A percentile compares a stretch with the other conserved stretches of the same genome.
Conservation (phyloP, 345 rosid genomes). For the Linum trigynum region DNA sequence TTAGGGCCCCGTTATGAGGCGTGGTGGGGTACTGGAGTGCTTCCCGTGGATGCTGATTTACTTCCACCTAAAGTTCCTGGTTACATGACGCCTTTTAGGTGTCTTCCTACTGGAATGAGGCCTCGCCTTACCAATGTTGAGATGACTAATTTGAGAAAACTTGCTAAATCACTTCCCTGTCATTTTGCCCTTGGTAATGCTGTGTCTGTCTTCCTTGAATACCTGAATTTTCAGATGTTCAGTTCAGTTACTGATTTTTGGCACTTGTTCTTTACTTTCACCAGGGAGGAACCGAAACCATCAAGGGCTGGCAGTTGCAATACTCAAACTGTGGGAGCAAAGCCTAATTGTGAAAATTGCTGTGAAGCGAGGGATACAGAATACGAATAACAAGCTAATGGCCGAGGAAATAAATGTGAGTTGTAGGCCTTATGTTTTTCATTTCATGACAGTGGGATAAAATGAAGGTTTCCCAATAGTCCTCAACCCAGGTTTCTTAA, state of each 20-base stretch:
- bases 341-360: constrained; percentile 80
- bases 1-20: constrained; percentile 89
- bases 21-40: constrained; percentile 99
- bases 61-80: constrained; percentile 74
- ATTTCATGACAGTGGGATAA: no score
- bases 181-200: constrained; percentile 93
- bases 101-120: constrained; percentile 95
- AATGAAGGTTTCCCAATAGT: no score
- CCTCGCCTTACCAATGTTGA: constrained; percentile 88
- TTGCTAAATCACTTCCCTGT: constrained; percentile 83
- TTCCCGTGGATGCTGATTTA: constrained; percentile 91
- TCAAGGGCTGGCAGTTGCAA: constrained; percentile 89
- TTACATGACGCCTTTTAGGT: constrained; percentile 90
- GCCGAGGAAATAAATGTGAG: constrained; percentile 89
- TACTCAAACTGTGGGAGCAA: constrained; percentile 88
- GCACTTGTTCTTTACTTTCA: constrained; percentile 22
- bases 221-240: constrained; percentile 12
- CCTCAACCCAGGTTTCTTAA: no score
- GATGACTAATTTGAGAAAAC: constrained; percentile 84
- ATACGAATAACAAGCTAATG: constrained; percentile 95
- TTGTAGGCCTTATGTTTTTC: constrained; percentile 13
- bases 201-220: constrained; percentile 16
- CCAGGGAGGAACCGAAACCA: constrained; percentile 97
- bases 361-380: constrained; percentile 94
- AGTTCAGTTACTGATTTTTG: constrained; percentile 8